Evolutionary conservation across 805 yeast genomes (phyloP), one percentile per base, ranked within the genome.

Genomic region (Barnettozyma californica): DNA sequence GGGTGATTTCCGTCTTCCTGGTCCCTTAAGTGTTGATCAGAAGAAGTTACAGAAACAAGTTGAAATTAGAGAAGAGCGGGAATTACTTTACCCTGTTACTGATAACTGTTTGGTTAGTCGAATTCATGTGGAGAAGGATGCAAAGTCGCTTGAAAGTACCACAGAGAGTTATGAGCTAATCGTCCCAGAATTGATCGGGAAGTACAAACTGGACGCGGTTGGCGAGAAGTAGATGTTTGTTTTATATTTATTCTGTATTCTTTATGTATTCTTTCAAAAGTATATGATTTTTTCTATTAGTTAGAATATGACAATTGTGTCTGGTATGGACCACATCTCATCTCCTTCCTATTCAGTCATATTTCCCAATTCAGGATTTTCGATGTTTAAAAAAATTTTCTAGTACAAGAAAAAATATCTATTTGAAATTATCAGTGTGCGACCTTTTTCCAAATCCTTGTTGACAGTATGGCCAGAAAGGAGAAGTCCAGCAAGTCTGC

Each of bases 81-180:
- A 70, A 48, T 62, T 73, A 36, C 68, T 73, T 37, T 85, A 85
- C 56, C 85, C 84, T 7, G 67, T 81, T 7, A 73, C 75, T 13
- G 66, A 67, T 8, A 77, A 78, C 41, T 75, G 88, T 8, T 63
- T 90, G 40, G 80, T 84, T 4, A 79, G 88, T 3, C 80, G 87
- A 1, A 66, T 90, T 34, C 89, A 84, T 56, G 84, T 88, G 39
- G 97, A 90, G 62, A 73, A 73, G 44, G 83, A 87, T 51, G 71
- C 72, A 13, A 56, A 53, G 3, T 73, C 78, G 49, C 53, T 68
- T 1, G 63, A 69, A 4, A 79, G 86, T 26, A 65, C 71, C 26
- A 82, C 92, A 1, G 72, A 73, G 23, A 83, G 73, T 35, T 91
- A 88, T 65, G 85, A 84, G 58, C 64, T 88, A 41, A 68, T 83